phyloP scores from a whole-genome alignment of 1,139 yeast species.

The Yamadazyma aaseri region DNA sequence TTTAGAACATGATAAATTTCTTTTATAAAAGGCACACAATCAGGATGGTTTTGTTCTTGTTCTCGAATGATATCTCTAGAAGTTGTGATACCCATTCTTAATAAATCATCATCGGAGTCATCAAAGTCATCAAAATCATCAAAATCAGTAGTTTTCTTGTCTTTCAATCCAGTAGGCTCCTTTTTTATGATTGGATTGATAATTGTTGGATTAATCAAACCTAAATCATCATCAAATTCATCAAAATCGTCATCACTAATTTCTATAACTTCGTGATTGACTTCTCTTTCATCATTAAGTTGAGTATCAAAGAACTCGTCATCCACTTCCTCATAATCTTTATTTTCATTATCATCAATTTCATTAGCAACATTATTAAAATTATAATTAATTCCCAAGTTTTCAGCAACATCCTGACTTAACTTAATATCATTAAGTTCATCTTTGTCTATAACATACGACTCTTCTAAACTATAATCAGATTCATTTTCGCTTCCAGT shows the following conservation, averaged over 20 bases:
- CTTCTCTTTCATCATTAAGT: constrained; percentile 43
- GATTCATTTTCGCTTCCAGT: constrained; percentile 14
- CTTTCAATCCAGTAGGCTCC: background rate
- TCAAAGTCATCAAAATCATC: constrained; percentile 15
- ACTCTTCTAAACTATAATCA: constrained; percentile 16
- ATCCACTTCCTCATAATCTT: constrained; percentile 16
- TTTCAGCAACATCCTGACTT: constrained; percentile 32
- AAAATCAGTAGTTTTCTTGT: background rate
- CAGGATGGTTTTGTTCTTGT: constrained; percentile 24
- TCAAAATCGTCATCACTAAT: constrained; percentile 31
- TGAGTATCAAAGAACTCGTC: constrained; percentile 31
- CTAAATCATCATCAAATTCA: constrained; percentile 35
- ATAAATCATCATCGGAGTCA: constrained; percentile 35
- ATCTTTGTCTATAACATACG: constrained; percentile 13
- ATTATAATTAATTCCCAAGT: constrained; percentile 26
- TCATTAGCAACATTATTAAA: constrained; percentile 15
- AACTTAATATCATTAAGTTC: constrained; percentile 28
- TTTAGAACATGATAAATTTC: constrained; percentile 64
- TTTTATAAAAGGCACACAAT: constrained; percentile 35
- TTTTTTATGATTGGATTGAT: constrained; percentile 1
- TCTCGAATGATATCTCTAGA: constrained; percentile 14
- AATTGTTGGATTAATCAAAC: constrained; percentile 7
- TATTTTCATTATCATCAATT: constrained; percentile 28
- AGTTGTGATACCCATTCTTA: constrained; percentile 14
- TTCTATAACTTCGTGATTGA: constrained; percentile 30